Evolutionary conservation across 2,329 filamentous ascomycete genomes (phyloP), one percentile per base, ranked within the genome.

Genomic region (Xylaria arbuscula): DNA sequence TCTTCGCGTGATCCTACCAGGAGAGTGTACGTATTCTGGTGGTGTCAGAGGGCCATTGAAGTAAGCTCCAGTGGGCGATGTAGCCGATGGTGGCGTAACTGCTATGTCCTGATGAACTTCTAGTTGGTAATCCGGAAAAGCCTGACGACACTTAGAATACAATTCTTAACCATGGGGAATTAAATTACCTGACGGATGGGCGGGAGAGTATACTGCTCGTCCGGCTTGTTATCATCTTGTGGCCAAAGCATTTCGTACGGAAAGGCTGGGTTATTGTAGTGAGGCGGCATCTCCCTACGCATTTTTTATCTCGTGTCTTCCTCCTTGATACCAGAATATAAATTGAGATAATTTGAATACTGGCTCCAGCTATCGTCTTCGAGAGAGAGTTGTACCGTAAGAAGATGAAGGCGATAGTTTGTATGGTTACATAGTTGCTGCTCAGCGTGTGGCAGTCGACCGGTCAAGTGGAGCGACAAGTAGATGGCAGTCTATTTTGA

Each of bases 151-250:
- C 42, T 78, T 67, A 78, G 75, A 47, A 38, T 15, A 45, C 17
- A 24, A 24, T 34, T 54, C n/a, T 65, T 17, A n/a, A 13, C 38
- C 36, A 54, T 9, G 36, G 6, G 32, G 32, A 48, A 34, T 19
- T 34, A 8, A 56, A 62, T 66, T 83, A 87, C 85, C 83, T 86
- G 83, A 71, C 84, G 81, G 58, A 88, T 86, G 1, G 86, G 84
- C 22, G 86, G 86, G 24, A 88, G 79, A 42, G 81, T 81, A 36
- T 85, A 75, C 66, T 78, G 76, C 28, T 28, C 28, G 68, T 82
- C 80, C n/a, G 28, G 28, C 28, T 5, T 28, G 28, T 2, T 5
- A 28, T 28, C 28, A 28, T 28, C 28, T 28, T 28, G 28, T 28
- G 28, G 28, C 83, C 82, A 85, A 19, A 77, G 72, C 40, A 78